phyloP scores from a whole-genome alignment of 805 yeast species.

The Cyberlindnera galapagoensis region DNA sequence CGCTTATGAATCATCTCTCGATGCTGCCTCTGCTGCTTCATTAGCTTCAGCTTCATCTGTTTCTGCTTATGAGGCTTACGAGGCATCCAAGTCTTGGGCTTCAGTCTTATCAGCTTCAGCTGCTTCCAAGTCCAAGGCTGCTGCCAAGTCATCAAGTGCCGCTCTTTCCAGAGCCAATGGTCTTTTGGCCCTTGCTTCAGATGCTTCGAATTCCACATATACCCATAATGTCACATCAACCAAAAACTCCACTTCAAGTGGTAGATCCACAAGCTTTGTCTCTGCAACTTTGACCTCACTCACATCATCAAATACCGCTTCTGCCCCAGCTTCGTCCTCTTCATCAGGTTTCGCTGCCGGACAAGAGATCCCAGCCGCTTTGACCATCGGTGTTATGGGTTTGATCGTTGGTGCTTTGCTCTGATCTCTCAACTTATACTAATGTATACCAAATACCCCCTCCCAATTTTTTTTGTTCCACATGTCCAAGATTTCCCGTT shows the following conservation, averaged over 20 bases:
- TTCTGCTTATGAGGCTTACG: slow-evolving; percentile 14
- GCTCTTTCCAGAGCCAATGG: slow-evolving; percentile 32
- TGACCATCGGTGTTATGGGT: slow-evolving; percentile 23
- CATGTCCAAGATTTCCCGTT: too few relatives aligned
- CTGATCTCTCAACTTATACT: slow-evolving; percentile 6
- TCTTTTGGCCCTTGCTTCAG: slow-evolving; percentile 36
- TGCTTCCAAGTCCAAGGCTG: slow-evolving; percentile 8
- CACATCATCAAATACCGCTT: slow-evolving; percentile 17
- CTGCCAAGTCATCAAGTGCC: slow-evolving; percentile 18
- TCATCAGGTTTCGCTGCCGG: slow-evolving; percentile 28
- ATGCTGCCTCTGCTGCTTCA: slow-evolving; percentile 12
- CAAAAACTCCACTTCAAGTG: slow-evolving; percentile 13
- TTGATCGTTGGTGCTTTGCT: slow-evolving; percentile 24
- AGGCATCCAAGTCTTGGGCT: slow-evolving; percentile 19
- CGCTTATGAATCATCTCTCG: slow-evolving; percentile 18
- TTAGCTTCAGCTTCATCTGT: slow-evolving; percentile 8
- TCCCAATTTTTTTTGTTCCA: background rate
- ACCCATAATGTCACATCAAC: slow-evolving; percentile 30
- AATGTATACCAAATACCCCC: background rate
- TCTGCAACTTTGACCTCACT: slow-evolving; percentile 18
- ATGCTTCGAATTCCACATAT: slow-evolving; percentile 25
- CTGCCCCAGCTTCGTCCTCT: slow-evolving; percentile 24
- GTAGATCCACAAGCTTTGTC: slow-evolving; percentile 18
- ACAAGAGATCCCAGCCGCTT: slow-evolving; percentile 20
- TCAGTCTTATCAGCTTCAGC: slow-evolving; percentile 22